Percentiles rank a stretch among this genome's conserved stretches.
These are phyloP conservation scores for Coniophora puteana DNA, from an alignment of 1,284 basidiomycete genomes.

Conservation along the genomic window DNA sequence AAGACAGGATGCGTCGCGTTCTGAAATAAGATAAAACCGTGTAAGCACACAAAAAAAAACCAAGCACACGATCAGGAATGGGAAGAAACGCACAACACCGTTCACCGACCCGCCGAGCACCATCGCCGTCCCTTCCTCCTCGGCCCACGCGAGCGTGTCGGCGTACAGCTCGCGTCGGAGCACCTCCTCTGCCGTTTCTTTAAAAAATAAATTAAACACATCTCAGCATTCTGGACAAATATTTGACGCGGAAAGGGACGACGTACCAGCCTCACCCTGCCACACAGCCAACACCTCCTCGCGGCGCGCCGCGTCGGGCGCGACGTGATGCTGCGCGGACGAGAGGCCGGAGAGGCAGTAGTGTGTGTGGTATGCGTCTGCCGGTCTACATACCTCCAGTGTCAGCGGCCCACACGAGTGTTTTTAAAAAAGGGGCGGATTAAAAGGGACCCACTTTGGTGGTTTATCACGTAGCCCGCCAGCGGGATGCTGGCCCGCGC, in stretches of 20 bases:
- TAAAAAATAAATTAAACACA: slow-evolving; percentile 6
- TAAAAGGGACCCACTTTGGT: slow-evolving; percentile 62
- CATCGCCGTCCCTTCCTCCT: slow-evolving; percentile 63
- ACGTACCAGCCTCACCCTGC: slow-evolving; percentile 26
- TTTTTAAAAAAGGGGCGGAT: slow-evolving; percentile 28
- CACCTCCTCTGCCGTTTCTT: slow-evolving; percentile 21
- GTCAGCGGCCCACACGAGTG: slow-evolving; percentile 45
- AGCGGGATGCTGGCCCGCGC: slow-evolving; percentile 79
- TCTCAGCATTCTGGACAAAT: slow-evolving; percentile 7
- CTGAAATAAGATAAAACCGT: slow-evolving; percentile 32
- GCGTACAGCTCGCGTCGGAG: slow-evolving; percentile 55
- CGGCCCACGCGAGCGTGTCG: slow-evolving; percentile 68
- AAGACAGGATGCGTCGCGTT: slow-evolving; percentile 90
- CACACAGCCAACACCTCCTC: slow-evolving; percentile 42
- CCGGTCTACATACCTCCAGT: too few species aligned
- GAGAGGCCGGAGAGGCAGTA: slow-evolving; percentile 91
- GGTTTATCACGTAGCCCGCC: slow-evolving; percentile 96
- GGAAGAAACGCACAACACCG: slow-evolving; percentile 56
- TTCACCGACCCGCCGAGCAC: slow-evolving; percentile 66
- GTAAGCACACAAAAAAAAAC: not conserved
- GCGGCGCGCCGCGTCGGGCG: slow-evolving; percentile 42
- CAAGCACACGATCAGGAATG: not conserved
- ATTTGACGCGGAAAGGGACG: not conserved
- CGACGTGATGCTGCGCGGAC: slow-evolving; percentile 76
- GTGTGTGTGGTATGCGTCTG: slow-evolving; percentile 90